Base-by-base conservation (phyloP, 1,284 basidiomycete species). In the Cryptococcus maquisensis region DNA sequence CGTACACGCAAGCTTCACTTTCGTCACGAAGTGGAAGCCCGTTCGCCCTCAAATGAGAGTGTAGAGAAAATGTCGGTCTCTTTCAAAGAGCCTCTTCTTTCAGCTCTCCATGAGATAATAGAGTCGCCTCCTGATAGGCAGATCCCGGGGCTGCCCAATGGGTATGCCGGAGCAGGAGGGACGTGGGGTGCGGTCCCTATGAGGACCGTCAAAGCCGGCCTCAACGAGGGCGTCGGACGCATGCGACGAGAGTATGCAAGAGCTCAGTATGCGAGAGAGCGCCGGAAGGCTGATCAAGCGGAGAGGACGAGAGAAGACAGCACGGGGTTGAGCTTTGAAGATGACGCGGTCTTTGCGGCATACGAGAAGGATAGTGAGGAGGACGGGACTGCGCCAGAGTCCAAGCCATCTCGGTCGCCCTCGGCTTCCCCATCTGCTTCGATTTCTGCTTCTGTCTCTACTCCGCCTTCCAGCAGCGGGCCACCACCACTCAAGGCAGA, bases 111-210 rank as follows among this genome's bases (percentile, higher is more conserved):
- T 4, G 83, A 81, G 0, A 82, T 82, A 20, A 78, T 90, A 41
- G 84, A 84, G 35, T 71, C 80, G 3, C 67, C 73, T 4, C 80
- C 79, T 7, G 72, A 55, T 7, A 47, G 77, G 1, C 80, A 82
- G 60, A 78, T 90, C 1, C 89, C 90, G 0, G 87, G 88, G 81
- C 79, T 88, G 40, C 88, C 89, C 0, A 89, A 91, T 66, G 86
- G 86, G 26, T 71, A 79, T 18, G 67, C 72, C 2, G 57, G 60
- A 26, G 41, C 48, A 16, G 43, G 55, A 18, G 56, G 58, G 16
- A 73, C 71, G 67, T 61, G 60, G 28, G 51, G 49, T 12, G 48
- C 62, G 21, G 67, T 74, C 10, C 75, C 75, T 7, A 73, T 76
- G 53, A 62, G 69, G 23, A 59, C 64, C 15, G 69, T 72, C 6